These are phyloP conservation scores for Paecilomyces dactylethromorphus DNA, from an alignment of 2,329 filamentous ascomycete genomes.

Conservation along the genomic window DNA sequence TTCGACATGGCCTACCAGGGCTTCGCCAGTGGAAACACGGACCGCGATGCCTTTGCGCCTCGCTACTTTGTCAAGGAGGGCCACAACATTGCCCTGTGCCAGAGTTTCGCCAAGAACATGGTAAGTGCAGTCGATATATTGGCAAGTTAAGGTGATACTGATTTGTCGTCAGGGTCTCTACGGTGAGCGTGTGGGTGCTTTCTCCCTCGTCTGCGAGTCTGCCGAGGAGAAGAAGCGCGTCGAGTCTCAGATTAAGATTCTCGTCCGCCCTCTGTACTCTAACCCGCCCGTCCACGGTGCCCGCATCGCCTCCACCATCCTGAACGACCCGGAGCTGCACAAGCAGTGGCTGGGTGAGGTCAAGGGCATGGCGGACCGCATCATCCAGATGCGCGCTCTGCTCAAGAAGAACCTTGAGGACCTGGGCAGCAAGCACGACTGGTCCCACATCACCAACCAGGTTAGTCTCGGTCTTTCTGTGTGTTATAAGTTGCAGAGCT, in stretches of 20 bases:
- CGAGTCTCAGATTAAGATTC: constrained; percentile 96
- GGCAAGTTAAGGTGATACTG: constrained; percentile 2
- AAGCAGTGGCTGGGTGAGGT: constrained; percentile 94
- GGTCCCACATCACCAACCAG: constrained; percentile 96
- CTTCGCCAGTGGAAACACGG: constrained; percentile 86
- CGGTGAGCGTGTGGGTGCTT: constrained; percentile 94
- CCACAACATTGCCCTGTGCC: constrained; percentile 78
- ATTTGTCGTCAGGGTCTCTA: constrained; percentile 67
- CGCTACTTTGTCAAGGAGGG: constrained; percentile 90
- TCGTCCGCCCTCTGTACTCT: constrained; percentile 94
- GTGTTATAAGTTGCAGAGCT: background rate
- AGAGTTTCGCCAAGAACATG: constrained; percentile 99
- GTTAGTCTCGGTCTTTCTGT: constrained; percentile 18
- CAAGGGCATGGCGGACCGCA: constrained; percentile 98
- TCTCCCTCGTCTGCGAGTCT: constrained; percentile 81
- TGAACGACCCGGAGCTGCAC: constrained; percentile 79
- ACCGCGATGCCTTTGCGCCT: constrained; percentile 88
- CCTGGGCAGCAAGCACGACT: constrained; percentile 93
- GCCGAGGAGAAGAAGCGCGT: constrained; percentile 90
- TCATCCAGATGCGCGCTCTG: constrained; percentile 94
- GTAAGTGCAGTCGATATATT: constrained; percentile 37
- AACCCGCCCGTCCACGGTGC: constrained; percentile 97
- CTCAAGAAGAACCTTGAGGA: constrained; percentile 93
- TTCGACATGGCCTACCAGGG: constrained; percentile 99
- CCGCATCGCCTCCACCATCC: constrained; percentile 84